A percentile compares a stretch with the other conserved stretches of the same genome.
These are phyloP conservation scores for Lactarius pseudohatsudake DNA, from an alignment of 768 basidiomycete species.

Conservation along the genomic window DNA sequence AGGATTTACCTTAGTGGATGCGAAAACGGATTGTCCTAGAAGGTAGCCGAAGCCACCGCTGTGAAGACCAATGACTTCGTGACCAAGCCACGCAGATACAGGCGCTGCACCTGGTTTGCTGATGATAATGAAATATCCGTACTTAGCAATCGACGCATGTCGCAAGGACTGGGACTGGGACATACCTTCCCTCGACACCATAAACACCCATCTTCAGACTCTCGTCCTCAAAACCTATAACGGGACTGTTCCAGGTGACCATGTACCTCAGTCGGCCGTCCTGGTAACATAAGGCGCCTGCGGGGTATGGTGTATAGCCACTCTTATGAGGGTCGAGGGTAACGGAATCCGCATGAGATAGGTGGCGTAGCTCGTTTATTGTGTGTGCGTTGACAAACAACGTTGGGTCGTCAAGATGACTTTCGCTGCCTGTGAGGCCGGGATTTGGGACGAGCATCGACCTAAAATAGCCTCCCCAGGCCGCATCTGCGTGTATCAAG, in stretches of 20 bases:
- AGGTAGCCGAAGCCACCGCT: conserved; percentile 41
- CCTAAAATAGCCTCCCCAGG: conserved; percentile 50
- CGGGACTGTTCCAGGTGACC: conserved; percentile 41
- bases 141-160: not conserved
- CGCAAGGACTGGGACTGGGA: not conserved
- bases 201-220: conserved; percentile 42
- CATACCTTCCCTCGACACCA: conserved; percentile 50
- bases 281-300: conserved; percentile 43
- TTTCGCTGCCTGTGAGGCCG: not conserved
- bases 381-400: conserved; percentile 36
- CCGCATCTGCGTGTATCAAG: conserved; percentile 46
- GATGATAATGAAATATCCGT: not conserved
- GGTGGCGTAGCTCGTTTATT: conserved; percentile 34
- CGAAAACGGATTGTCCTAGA: conserved; percentile 42
- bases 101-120: conserved; percentile 51
- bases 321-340: conserved; percentile 46
- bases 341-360: conserved; percentile 39
- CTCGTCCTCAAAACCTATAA: conserved; percentile 35
- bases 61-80: conserved; percentile 44
- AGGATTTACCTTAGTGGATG: conserved; percentile 37
- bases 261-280: conserved; percentile 41
- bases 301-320: conserved; percentile 46
- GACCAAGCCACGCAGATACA: conserved; percentile 39
- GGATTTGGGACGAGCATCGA: conserved; percentile 34
- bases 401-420: conserved; percentile 30